Conservation (phyloP, 495 filamentous ascomycete species). For the Lophiostoma macrostomum region DNA sequence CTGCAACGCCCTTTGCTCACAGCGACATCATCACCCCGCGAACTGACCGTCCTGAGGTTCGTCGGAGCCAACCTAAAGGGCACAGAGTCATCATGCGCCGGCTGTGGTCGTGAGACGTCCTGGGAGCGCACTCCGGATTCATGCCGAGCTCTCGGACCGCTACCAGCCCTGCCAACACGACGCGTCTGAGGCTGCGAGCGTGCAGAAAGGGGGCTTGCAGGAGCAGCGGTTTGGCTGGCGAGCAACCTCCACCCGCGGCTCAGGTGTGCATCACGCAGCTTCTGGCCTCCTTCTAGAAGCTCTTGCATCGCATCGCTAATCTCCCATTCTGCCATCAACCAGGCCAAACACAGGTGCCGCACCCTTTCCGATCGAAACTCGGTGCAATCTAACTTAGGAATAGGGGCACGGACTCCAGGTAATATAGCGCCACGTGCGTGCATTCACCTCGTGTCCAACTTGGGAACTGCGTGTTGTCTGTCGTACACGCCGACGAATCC, state of each 20-base stretch:
- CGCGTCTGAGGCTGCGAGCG: too few species aligned
- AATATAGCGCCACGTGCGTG: slow-evolving; percentile 9
- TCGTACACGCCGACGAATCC: background rate
- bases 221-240: too few species aligned
- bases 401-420: background rate
- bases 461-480: background rate
- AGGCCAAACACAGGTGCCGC: too few species aligned
- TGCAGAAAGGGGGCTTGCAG: too few species aligned
- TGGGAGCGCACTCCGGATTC: slow-evolving; percentile 1
- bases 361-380: too few species aligned
- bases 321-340: background rate
- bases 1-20: slow-evolving; percentile 1
- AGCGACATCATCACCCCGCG: background rate
- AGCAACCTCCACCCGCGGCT: too few species aligned
- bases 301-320: slow-evolving; percentile 18
- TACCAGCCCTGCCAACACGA: too few species aligned
- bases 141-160: too few species aligned
- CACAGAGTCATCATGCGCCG: background rate
- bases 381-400: too few species aligned
- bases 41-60: background rate
- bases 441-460: slow-evolving; percentile 3
- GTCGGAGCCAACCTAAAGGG: background rate
- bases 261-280: slow-evolving; percentile 2
- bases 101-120: background rate
- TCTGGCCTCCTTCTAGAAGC: slow-evolving; percentile 16